Percentiles rank a stretch among this genome's conserved stretches.
Evolutionary conservation across 495 filamentous ascomycete genomes (phyloP).

Genomic region (Hypoxylon trugodes): DNA sequence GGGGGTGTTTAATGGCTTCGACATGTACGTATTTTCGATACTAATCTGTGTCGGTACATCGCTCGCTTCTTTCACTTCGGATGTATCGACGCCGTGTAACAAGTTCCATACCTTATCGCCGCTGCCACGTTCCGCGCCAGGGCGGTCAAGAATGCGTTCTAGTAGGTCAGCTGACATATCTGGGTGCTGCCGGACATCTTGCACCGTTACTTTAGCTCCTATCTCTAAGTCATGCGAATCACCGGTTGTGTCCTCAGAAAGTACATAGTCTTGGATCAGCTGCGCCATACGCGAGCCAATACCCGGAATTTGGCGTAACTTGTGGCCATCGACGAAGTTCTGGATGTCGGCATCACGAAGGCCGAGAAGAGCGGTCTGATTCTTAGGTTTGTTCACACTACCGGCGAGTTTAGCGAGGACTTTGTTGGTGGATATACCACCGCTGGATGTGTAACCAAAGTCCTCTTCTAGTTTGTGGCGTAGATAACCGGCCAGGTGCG

Average conservation of each 20-base stretch:
- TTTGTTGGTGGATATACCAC: slow-evolving; percentile 89
- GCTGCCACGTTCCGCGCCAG: slow-evolving; percentile 73
- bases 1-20: slow-evolving; percentile 64
- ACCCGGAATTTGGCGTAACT: slow-evolving; percentile 84
- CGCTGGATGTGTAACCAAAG: slow-evolving; percentile 85
- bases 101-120: slow-evolving; percentile 68
- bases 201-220: slow-evolving; percentile 64
- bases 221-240: slow-evolving; percentile 56
- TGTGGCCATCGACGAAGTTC: slow-evolving; percentile 76
- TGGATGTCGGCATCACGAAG: slow-evolving; percentile 63
- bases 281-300: slow-evolving; percentile 83
- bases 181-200: slow-evolving; percentile 68
- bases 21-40: slow-evolving; percentile 87
- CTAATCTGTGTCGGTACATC: slow-evolving; percentile 87
- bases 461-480: slow-evolving; percentile 74
- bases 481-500: slow-evolving; percentile 78
- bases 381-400: slow-evolving; percentile 82
- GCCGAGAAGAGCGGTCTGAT: slow-evolving; percentile 82
- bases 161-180: slow-evolving; percentile 67
- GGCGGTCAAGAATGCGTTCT: slow-evolving; percentile 71
- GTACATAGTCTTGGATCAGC: slow-evolving; percentile 69
- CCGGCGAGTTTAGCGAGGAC: slow-evolving; percentile 85
- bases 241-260: slow-evolving; percentile 52
- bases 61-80: slow-evolving; percentile 73
- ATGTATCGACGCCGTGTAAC: slow-evolving; percentile 68